phyloP scores from a whole-genome alignment of 164 flowering plant species.

The Vitis labrusca region DNA sequence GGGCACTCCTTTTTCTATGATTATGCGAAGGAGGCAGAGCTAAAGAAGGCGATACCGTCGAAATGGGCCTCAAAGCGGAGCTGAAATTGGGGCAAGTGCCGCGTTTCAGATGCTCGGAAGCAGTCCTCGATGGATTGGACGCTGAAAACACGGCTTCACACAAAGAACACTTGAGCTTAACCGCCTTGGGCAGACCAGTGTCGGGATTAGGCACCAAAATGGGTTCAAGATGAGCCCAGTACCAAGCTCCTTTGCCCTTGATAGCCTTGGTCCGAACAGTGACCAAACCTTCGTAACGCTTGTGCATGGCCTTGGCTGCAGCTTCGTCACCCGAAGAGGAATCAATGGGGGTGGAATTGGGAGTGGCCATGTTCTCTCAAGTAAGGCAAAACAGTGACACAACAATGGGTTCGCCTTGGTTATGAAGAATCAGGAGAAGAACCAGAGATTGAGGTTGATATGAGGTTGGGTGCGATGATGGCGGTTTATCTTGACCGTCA shows the following conservation, averaged over 20 bases:
- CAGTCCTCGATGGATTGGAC: constrained; percentile 60
- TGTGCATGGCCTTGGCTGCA: constrained; percentile 35
- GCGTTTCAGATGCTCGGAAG: constrained; percentile 64
- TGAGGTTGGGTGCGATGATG: too few relatives aligned
- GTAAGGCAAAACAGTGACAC: too few relatives aligned
- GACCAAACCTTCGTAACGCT: constrained; percentile 54
- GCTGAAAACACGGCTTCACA: constrained; percentile 57
- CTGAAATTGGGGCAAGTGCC: constrained; percentile 60
- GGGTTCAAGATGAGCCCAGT: constrained; percentile 57
- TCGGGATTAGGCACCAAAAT: constrained; percentile 43
- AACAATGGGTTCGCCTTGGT: neutral
- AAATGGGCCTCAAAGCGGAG: constrained; percentile 23
- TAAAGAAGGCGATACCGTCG: constrained; percentile 23
- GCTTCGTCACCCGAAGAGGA: constrained; percentile 17
- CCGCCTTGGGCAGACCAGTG: constrained; percentile 49
- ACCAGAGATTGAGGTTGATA: neutral
- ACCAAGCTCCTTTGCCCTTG: constrained; percentile 79
- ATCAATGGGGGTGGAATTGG: constrained; percentile 19
- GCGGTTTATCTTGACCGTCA: too few relatives aligned
- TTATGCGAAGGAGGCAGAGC: constrained; percentile 17
- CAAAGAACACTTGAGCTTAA: constrained; percentile 51
- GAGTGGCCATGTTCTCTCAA: constrained; percentile 16
- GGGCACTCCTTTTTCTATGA: constrained; percentile 22
- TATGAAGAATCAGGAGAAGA: neutral
- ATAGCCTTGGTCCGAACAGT: constrained; percentile 56